Evolutionary conservation across 768 basidiomycete genomes (phyloP), one percentile per base, ranked within the genome.

Genomic region (Lactarius akahatsu): DNA sequence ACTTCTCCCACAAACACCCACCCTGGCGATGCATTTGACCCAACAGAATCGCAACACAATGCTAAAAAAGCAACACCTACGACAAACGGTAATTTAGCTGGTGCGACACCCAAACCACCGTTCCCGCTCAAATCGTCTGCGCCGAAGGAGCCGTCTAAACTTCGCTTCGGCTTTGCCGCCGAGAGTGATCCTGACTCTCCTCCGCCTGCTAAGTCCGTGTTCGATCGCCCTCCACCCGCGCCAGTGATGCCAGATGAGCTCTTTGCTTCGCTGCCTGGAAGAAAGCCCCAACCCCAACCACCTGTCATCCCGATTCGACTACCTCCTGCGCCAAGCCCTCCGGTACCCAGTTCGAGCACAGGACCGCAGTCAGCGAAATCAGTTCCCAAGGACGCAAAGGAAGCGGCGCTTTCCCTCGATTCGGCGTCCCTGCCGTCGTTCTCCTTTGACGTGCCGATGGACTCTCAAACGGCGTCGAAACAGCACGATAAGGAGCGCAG

Each of bases 141-240:
- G 10, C 91, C 91, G 1, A 90, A 86, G 72, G 88, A 90, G 63
- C 90, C 91, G 2, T 91, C 91, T 65, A 92, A 91, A 72, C 79
- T 92, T 64, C 84, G 91, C 32, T 88, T 82, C 71, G 90, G 89
- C 70, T 85, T 88, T 74, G 84, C 86, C 57, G 82, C 84, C 3
- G 88, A 88, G 62, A 56, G 43, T 11, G 65, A 71, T 57, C 20
- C 66, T n/a, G 65, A 56, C 55, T 56, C 65, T 10, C 47, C 62
- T 26, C 62, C 62, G 7, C 28, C 69, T 55, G 56, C 63, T 23
- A 64, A 57, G 36, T 9, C 65, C 4, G 63, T 18, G 41, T 57
- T 28, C 38, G 43, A 57, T 60, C 32, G 40, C 18, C 56, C 57
- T 36, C 50, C 41, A 28, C 59, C 34, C 7, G 52, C 43, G 5